phyloP scores from a whole-genome alignment of 768 basidiomycete species.

The Roridomyces roridus region DNA sequence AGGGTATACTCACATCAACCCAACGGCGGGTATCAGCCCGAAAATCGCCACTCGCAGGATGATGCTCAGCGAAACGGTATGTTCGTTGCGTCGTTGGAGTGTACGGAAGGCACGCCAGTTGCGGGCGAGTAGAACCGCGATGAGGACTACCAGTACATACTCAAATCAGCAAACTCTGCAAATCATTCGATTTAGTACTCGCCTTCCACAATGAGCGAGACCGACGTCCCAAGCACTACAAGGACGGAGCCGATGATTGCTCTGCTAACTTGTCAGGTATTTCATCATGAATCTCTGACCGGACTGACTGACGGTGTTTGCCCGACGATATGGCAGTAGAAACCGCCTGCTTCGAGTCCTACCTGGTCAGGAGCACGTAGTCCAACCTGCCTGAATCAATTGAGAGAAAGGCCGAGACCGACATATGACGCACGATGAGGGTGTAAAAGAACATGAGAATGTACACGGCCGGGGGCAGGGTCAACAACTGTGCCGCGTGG shows the following conservation, averaged over 20 bases:
- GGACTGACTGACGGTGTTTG: background rate
- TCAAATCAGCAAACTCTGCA: background rate
- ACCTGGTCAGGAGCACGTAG: background rate
- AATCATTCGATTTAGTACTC: background rate
- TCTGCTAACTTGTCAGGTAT: too few species aligned
- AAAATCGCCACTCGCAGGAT: slow-evolving; percentile 16
- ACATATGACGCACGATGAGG: background rate
- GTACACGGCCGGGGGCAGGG: slow-evolving; percentile 3
- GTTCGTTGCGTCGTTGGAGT: slow-evolving; percentile 11
- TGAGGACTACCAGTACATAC: slow-evolving; percentile 8
- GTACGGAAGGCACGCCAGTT: slow-evolving; percentile 18
- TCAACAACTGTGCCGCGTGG: background rate
- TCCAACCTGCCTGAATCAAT: slow-evolving; percentile 9
- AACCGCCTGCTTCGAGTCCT: slow-evolving; percentile 8
- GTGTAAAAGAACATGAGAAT: slow-evolving; percentile 5
- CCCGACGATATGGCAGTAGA: slow-evolving; percentile 7
- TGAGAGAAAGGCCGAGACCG: background rate
- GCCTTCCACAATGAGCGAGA: slow-evolving; percentile 6
- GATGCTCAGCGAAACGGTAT: slow-evolving; percentile 13
- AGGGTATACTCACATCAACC: slow-evolving; percentile 2
- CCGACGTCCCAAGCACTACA: background rate
- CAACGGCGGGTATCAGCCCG: slow-evolving; percentile 6
- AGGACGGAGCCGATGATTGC: slow-evolving; percentile 2
- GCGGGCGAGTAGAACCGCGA: background rate
- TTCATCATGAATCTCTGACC: background rate